Evolutionary conservation across 805 yeast genomes (phyloP), one percentile per base, ranked within the genome.

Genomic region (Pichia scutulata): DNA sequence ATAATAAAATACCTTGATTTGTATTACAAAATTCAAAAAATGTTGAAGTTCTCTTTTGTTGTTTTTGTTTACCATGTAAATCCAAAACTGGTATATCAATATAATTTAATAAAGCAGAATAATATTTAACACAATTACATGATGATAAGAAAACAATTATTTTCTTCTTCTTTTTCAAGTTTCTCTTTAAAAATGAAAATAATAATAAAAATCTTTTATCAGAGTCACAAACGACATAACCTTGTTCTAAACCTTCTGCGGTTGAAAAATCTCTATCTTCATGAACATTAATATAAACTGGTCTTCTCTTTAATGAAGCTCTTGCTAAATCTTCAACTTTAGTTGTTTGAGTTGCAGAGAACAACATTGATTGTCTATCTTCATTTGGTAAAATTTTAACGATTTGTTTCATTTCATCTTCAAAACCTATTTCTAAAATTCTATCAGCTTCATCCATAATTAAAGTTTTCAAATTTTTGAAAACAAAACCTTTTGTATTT

Each of bases 341-440:
- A 40, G 98, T 93, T 28, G 99, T 93, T 70, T 93, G 99, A 1
- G 99, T 93, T 44, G 99, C 99, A n/a, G 98, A 92, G 66, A 93
- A 93, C 56, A 93, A 73, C 98, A 93, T 92, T 40, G 96, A 78
- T 69, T 93, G 99, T 70, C 99, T 84, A 57, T 85, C 90, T 58
- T 89, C 92, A 54, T 81, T 85, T 43, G 99, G 99, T 62, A 93
- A 74, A 55, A 95, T 88, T 69, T 84, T 88, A 63, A 93, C 88
- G 64, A 93, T 93, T 70, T 93, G 98, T 67, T 79, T 86, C 98
- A 93, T 93, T 73, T 93, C 99, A 60, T 95, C 98, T 73, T 93
- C 99, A 72, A 93, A 93, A 55, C 99, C 99, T 62, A 90, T 89
- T 68, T 95, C 99, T 64, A 93, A 75, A 60, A 93, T 93, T 71